Base-by-base conservation (phyloP, 2,329 filamentous ascomycete genomes). In the Sarocladiaceae sp. region DNA sequence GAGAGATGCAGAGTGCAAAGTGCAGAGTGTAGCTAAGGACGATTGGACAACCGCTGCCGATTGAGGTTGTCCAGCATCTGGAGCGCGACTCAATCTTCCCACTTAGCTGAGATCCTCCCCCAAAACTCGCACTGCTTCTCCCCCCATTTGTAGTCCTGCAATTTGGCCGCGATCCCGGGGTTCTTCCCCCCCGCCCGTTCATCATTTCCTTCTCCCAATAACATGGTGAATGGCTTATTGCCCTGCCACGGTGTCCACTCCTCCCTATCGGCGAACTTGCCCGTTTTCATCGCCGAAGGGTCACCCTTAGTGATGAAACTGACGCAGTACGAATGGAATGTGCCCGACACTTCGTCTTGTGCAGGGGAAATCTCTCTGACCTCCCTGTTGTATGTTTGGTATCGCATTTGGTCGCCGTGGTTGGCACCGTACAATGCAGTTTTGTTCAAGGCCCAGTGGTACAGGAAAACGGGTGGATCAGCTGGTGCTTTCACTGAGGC, bases 181-280 rank as follows among this genome's bases (percentile, higher is more conserved):
- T 58, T 55, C 1, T 28, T 59, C 0, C 75, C 75, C 0, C 75
- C 74, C 39, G 72, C 72, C 8, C 72, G 60, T 55, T 78, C 75
- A 56, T 78, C 70, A 56, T 78, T 78, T 0, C 69, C 75, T 29
- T 72, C 64, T 0, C 76, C 75, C 18, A 78, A 65, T 0, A 73
- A 54, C 72, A 78, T 73, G 0, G 71, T 68, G 20, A 60, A 56
- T 1, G 61, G 61, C 35, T 64, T 59, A 1, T 60, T 60, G 1
- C 56, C 52, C 4, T 58, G 60, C 11, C 59, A 59, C 3, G 68
- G 18, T 1, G 54, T 50, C 64, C 63, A 65, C 28, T 58, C 39
- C 1, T 60, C 58, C 0, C 64, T 49, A 12, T 57, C 44, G 1
- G 54, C 52, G 48, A 63, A 64, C 28, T 36, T 60, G 0, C 61